Conservation (phyloP, 1,284 basidiomycete genomes). For the Lentinula novae-zelandiae region DNA sequence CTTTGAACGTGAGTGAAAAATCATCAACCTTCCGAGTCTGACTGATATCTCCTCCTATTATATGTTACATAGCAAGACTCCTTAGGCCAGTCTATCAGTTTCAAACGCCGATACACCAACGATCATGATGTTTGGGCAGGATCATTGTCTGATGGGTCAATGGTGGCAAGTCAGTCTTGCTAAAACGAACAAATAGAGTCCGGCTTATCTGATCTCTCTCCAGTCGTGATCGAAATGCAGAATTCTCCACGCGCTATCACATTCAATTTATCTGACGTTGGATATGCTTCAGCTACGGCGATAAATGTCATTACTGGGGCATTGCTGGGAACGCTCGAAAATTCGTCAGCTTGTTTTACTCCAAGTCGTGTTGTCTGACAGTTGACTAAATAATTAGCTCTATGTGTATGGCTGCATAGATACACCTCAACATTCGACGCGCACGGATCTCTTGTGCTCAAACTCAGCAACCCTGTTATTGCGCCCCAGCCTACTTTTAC, state of each 20-base stretch:
- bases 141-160: slow-evolving; percentile 45
- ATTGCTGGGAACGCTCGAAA: slow-evolving; percentile 33
- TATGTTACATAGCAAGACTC: slow-evolving; percentile 38
- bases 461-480: slow-evolving; percentile 29
- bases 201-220: slow-evolving; percentile 1
- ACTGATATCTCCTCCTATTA: not conserved
- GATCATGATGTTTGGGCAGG: slow-evolving; percentile 50
- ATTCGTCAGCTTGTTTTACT: slow-evolving; percentile 26
- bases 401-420: slow-evolving; percentile 18
- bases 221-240: slow-evolving; percentile 44
- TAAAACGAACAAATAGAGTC: not conserved
- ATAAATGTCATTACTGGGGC: slow-evolving; percentile 36
- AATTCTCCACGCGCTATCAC: slow-evolving; percentile 33
- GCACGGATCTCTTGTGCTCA: slow-evolving; percentile 38
- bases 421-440: slow-evolving; percentile 34
- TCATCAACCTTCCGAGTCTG: not conserved
- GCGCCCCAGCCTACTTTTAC: slow-evolving; percentile 31
- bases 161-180: slow-evolving; percentile 35
- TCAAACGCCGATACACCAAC: slow-evolving; percentile 45
- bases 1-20: slow-evolving; percentile 34
- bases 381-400: not conserved
- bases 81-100: slow-evolving; percentile 41
- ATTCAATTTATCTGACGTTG: slow-evolving; percentile 39
- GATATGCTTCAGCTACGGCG: slow-evolving; percentile 35
- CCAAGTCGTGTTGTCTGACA: not conserved